Evolutionary conservation across 495 filamentous ascomycete species (phyloP).

Genomic region (Hypoxylon lenormandii): DNA sequence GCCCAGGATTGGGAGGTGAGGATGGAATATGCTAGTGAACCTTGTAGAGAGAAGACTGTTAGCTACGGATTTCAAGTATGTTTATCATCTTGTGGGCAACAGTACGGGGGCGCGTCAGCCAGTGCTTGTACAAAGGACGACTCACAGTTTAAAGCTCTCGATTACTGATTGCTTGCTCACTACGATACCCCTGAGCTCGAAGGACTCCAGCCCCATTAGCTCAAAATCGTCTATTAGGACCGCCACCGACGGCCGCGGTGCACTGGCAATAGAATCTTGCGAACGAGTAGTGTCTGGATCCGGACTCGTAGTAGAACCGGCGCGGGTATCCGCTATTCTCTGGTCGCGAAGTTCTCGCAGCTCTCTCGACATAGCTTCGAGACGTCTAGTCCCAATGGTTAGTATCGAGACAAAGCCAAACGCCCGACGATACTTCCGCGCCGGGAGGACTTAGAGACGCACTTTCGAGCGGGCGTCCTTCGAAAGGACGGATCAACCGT

Average conservation of each 20-base stretch:
- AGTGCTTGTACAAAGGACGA: too few relatives aligned
- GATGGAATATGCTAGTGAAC: slow-evolving; percentile 42
- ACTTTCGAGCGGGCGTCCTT: slow-evolving; percentile 50
- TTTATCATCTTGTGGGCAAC: neutral
- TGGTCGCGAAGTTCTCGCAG: slow-evolving; percentile 50
- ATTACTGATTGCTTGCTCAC: slow-evolving; percentile 38
- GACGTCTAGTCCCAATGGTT: slow-evolving; percentile 32
- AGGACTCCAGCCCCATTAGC: slow-evolving; percentile 31
- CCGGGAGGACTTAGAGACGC: slow-evolving; percentile 12
- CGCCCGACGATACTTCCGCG: neutral
- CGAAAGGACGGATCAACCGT: slow-evolving; percentile 51
- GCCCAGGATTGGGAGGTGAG: slow-evolving; percentile 47
- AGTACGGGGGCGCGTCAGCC: too few relatives aligned
- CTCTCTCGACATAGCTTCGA: slow-evolving; percentile 53
- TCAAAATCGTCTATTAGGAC: slow-evolving; percentile 43
- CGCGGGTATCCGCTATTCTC: slow-evolving; percentile 27
- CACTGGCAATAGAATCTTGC: slow-evolving; percentile 30
- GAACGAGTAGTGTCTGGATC: slow-evolving; percentile 42
- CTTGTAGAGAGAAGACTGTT: slow-evolving; percentile 26
- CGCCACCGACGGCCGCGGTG: slow-evolving; percentile 24
- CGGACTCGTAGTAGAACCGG: slow-evolving; percentile 40
- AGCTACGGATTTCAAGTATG: neutral
- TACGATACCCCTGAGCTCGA: slow-evolving; percentile 40
- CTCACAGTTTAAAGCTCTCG: slow-evolving; percentile 45
- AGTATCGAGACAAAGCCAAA: neutral